Percentiles rank a stretch among this genome's conserved stretches.
These are phyloP conservation scores for Apiosordaria backusii DNA, from an alignment of 495 filamentous ascomycete species.

Conservation along the genomic window DNA sequence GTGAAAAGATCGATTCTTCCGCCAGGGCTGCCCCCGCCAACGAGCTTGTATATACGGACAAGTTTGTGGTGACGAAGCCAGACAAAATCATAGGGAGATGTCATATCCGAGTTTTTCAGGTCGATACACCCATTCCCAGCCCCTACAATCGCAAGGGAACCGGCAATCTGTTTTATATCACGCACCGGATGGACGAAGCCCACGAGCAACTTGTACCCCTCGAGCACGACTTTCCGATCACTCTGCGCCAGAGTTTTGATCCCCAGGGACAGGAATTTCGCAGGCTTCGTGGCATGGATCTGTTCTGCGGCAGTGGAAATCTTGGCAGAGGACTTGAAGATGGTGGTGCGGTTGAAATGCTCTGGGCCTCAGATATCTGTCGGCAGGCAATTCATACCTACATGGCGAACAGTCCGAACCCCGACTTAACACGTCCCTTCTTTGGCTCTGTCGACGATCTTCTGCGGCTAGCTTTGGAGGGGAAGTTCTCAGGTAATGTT, in stretches of 20 bases:
- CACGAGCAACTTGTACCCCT: slow-evolving; percentile 23
- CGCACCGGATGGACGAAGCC: slow-evolving; percentile 28
- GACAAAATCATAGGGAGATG: slow-evolving; percentile 52
- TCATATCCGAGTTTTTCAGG: slow-evolving; percentile 53
- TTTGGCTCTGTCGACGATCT: slow-evolving; percentile 69
- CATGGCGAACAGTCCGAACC: slow-evolving; percentile 51
- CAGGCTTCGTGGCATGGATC: slow-evolving; percentile 56
- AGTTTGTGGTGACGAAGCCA: slow-evolving; percentile 37
- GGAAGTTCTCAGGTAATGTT: slow-evolving; percentile 42
- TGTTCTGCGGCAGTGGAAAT: slow-evolving; percentile 73
- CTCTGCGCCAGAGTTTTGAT: slow-evolving; percentile 45
- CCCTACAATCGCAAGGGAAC: slow-evolving; percentile 63
- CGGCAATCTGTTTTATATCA: slow-evolving; percentile 63
- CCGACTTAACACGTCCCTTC: slow-evolving; percentile 41
- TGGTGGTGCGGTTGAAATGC: slow-evolving; percentile 58
- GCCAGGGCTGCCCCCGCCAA: slow-evolving; percentile 49
- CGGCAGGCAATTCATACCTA: slow-evolving; percentile 63
- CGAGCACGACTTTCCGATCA: slow-evolving; percentile 24
- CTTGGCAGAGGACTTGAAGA: slow-evolving; percentile 73
- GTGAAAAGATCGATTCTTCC: slow-evolving; percentile 37
- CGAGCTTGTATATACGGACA: slow-evolving; percentile 60
- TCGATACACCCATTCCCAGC: slow-evolving; percentile 44
- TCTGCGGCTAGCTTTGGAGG: slow-evolving; percentile 51
- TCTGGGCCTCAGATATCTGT: slow-evolving; percentile 63
- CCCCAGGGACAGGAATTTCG: slow-evolving; percentile 53